Evolutionary conservation across 2,329 filamentous ascomycete genomes (phyloP).

Genomic region (Xylaria sp.): DNA sequence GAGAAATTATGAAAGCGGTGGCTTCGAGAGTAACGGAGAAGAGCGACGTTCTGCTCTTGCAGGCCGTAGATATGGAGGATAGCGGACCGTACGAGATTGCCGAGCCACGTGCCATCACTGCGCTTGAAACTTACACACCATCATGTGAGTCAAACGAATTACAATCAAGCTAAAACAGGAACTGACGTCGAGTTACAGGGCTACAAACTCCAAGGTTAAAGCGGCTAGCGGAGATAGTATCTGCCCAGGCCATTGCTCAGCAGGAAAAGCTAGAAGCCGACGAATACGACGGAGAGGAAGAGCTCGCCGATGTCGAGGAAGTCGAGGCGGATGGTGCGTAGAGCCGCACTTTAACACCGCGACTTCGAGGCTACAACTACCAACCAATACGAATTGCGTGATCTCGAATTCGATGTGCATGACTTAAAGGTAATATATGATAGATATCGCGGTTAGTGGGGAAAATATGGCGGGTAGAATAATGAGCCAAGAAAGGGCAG

Average conservation of each 20-base stretch:
- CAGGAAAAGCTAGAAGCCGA: constrained; percentile 78
- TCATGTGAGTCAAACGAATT: constrained; percentile 75
- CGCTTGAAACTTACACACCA: constrained; percentile 96
- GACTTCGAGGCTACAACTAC: constrained; percentile 37
- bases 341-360: constrained; percentile 41
- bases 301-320: constrained; percentile 50
- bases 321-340: constrained; percentile 53
- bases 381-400: constrained; percentile 40
- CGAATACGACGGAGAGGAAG: constrained; percentile 61
- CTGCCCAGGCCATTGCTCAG: constrained; percentile 93
- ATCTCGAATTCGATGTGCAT: constrained; percentile 35
- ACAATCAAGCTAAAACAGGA: constrained; percentile 32
- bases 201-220: constrained; percentile 95
- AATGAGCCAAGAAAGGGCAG: constrained; percentile 31
- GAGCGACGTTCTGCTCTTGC: constrained; percentile 92
- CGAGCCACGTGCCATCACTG: constrained; percentile 94
- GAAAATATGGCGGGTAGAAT: constrained; percentile 30
- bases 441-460: constrained; percentile 36
- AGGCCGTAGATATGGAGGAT: constrained; percentile 98
- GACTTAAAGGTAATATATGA: constrained; percentile 40
- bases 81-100: constrained; percentile 98
- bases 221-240: constrained; percentile 97
- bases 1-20: constrained; percentile 99
- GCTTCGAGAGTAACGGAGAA: constrained; percentile 97
- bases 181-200: constrained; percentile 65